A percentile compares a stretch with the other conserved stretches of the same genome.
phyloP scores from a whole-genome alignment of 2,329 filamentous ascomycete species.

The Fusarium burgessii region DNA sequence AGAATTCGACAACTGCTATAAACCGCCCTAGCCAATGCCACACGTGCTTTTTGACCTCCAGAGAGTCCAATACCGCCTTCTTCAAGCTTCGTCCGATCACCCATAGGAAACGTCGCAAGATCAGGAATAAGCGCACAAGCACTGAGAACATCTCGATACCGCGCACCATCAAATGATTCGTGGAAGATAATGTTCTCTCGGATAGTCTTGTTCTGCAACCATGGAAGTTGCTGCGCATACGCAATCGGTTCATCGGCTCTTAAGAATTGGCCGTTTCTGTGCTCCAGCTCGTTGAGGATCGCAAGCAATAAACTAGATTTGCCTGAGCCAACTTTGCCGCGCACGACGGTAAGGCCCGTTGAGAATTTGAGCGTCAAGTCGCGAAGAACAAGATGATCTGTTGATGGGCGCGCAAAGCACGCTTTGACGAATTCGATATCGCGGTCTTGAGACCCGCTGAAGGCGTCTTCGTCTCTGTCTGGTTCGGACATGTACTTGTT shows the following conservation, averaged over 20 bases:
- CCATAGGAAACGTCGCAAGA: slow-evolving; percentile 65
- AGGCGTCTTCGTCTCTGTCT: slow-evolving; percentile 71
- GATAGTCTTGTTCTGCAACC: slow-evolving; percentile 75
- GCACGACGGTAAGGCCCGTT: slow-evolving; percentile 66
- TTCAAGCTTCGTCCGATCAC: slow-evolving; percentile 70
- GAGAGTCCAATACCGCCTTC: slow-evolving; percentile 73
- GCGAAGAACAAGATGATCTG: slow-evolving; percentile 63
- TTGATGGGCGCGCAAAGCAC: slow-evolving; percentile 84
- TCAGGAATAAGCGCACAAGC: slow-evolving; percentile 70
- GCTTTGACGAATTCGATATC: slow-evolving; percentile 71
- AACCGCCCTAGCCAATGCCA: slow-evolving; percentile 71
- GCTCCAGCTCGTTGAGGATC: slow-evolving; percentile 74
- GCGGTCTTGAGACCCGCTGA: slow-evolving; percentile 48
- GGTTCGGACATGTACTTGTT: slow-evolving; percentile 90
- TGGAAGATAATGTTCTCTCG: slow-evolving; percentile 74
- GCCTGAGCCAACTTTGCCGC: slow-evolving; percentile 70
- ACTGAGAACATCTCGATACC: slow-evolving; percentile 71
- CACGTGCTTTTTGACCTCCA: slow-evolving; percentile 72
- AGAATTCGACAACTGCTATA: slow-evolving; percentile 69
- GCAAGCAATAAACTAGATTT: slow-evolving; percentile 72
- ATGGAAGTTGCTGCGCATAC: slow-evolving; percentile 71
- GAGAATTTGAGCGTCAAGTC: slow-evolving; percentile 60
- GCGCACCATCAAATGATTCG: slow-evolving; percentile 62
- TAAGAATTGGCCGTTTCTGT: slow-evolving; percentile 62
- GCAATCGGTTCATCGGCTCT: slow-evolving; percentile 64